Evolutionary conservation across 1,284 basidiomycete genomes (phyloP).

Genomic region (Macrocystidia cucumis): DNA sequence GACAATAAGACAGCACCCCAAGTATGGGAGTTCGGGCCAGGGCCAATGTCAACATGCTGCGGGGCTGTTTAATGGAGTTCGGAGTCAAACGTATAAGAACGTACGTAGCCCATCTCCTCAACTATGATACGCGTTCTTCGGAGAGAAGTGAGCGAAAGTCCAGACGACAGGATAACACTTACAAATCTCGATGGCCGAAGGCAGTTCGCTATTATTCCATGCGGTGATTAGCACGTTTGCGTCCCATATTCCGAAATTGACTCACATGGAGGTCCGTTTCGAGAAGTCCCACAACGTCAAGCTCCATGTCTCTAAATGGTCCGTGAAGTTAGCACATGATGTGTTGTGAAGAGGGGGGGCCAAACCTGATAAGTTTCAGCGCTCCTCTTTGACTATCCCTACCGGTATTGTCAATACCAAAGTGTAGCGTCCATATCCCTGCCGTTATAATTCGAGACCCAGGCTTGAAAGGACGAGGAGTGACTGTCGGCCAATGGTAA

Average conservation of each 20-base stretch:
- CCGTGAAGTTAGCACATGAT: conserved; percentile 3
- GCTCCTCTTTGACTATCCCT: conserved; percentile 81
- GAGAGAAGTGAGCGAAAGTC: conserved; percentile 1
- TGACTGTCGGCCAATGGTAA: conserved; percentile 37
- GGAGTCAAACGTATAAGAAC: conserved; percentile 17
- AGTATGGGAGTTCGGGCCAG: conserved; percentile 85
- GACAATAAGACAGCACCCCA: conserved; percentile 86
- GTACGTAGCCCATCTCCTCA: conserved; percentile 80
- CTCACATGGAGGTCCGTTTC: conserved; percentile 85
- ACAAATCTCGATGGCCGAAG: conserved; percentile 88
- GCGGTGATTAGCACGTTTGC: too few species aligned
- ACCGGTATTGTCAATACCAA: conserved; percentile 79
- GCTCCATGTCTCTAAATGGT: conserved; percentile 59
- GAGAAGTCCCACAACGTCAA: conserved; percentile 77
- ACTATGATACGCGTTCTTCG: conserved; percentile 65
- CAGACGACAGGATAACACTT: conserved; percentile 19
- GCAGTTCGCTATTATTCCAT: conserved; percentile 65
- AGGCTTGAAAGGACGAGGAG: conserved; percentile 53
- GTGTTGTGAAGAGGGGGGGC: conserved; percentile 12
- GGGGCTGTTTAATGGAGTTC: too few species aligned
- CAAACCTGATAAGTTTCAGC: conserved; percentile 59
- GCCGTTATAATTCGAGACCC: conserved; percentile 71
- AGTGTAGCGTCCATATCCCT: conserved; percentile 93
- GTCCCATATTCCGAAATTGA: too few species aligned
- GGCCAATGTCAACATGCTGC: conserved; percentile 77